Evolutionary conservation across 768 basidiomycete genomes (phyloP), one percentile per base, ranked within the genome.

Genomic region (Termitomyces sp.): DNA sequence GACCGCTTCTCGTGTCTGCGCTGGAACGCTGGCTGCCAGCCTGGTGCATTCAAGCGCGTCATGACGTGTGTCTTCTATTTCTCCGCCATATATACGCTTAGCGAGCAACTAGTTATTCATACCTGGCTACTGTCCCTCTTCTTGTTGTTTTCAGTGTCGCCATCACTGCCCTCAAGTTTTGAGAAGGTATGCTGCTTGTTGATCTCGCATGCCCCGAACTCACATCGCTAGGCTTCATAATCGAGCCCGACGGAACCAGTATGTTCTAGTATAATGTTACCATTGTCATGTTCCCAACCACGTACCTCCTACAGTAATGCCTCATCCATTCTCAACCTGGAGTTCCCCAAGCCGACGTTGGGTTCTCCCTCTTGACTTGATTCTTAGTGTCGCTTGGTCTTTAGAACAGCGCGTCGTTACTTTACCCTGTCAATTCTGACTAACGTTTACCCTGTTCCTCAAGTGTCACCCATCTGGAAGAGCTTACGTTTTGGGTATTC

Each of bases 401-500:
- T 77, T 92, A 44, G 91, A 93, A 71, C 70, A 90, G 90, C 92
- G 65, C 62, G 87, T 64, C 54, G n/a, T n/a, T n/a, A n/a, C n/a
- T 57, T 31, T 39, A 24, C 50, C 37, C n/a, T 29, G 46, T 16
- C 55, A 13, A 47, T 56, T 47, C 45, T 34, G 39, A 5, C 26
- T 58, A 39, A 56, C 47, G 50, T 20, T 57, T 48, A 20, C n/a
- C 62, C 50, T 46, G 26, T 39, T 36, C 31, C 9, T 47, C n/a
- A 59, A 91, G 89, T 15, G 78, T 89, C 37, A 90, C 91, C 2
- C 90, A 92, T 70, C 79, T 92, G 29, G 90, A 93, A 84, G 90
- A 91, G 67, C 77, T 92, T 15, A 76, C 85, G 0, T 92, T 92
- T 65, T 93, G 91, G 91, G 66, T 92, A 29, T 93, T 92, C 69